These are phyloP conservation scores for Yamadazyma triangularis DNA, from an alignment of 1,139 yeast species.

Conservation along the genomic window DNA sequence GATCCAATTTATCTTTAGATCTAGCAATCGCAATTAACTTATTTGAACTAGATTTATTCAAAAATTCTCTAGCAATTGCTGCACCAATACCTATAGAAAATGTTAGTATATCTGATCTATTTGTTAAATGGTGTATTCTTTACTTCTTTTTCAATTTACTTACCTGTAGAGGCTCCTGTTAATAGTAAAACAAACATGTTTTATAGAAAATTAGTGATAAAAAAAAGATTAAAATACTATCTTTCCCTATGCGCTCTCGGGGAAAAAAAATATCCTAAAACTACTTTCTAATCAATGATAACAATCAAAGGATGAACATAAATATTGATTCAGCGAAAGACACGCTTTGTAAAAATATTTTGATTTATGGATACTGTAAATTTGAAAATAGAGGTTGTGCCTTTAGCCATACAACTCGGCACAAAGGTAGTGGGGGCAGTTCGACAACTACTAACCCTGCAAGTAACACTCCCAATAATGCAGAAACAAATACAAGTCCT, in stretches of 20 bases:
- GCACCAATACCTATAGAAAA: slow-evolving; percentile 63
- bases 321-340: slow-evolving; percentile 60
- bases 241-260: not conserved
- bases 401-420: slow-evolving; percentile 49
- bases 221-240: not conserved
- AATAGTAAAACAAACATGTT: slow-evolving; percentile 28
- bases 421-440: slow-evolving; percentile 1
- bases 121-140: not conserved
- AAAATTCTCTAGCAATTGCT: slow-evolving; percentile 54
- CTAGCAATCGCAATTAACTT: slow-evolving; percentile 73
- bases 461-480: no score
- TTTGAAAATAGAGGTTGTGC: slow-evolving; percentile 88
- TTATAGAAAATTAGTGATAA: not conserved
- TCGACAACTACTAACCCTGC: slow-evolving; percentile 4
- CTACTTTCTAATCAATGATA: no score
- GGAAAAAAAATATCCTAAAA: no score
- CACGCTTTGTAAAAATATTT: slow-evolving; percentile 79
- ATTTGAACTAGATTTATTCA: slow-evolving; percentile 24
- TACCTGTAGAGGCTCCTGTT: slow-evolving; percentile 67
- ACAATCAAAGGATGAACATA: slow-evolving; percentile 29
- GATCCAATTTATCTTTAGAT: slow-evolving; percentile 42
- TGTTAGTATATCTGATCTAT: slow-evolving; percentile 6
- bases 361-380: slow-evolving; percentile 86
- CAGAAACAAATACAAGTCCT: no score
- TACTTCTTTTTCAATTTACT: slow-evolving; percentile 10